Percentiles rank a stretch among this genome's conserved stretches.
These are phyloP conservation scores for Aspergillus sergii DNA, from an alignment of 2,329 filamentous ascomycete genomes.

Conservation along the genomic window DNA sequence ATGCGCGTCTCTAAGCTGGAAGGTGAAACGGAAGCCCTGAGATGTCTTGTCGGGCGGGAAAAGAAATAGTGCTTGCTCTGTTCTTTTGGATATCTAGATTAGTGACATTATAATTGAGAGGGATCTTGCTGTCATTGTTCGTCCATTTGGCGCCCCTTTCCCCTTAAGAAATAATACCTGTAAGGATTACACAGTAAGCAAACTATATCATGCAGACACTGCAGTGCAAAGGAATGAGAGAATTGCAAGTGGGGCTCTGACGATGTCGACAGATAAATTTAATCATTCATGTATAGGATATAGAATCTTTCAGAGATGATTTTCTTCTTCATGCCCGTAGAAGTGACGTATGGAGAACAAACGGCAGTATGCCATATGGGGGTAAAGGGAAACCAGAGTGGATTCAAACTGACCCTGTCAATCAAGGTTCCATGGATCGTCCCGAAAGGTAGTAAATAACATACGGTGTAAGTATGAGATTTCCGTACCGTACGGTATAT, in stretches of 20 bases:
- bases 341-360: neutral
- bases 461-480: neutral
- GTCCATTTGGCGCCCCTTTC: neutral
- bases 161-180: neutral
- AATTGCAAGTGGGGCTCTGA: neutral
- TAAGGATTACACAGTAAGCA: neutral
- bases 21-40: slow-evolving; percentile 15
- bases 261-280: slow-evolving; percentile 8
- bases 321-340: slow-evolving; percentile 7
- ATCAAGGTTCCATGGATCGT: neutral
- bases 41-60: slow-evolving; percentile 1
- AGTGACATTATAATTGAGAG: slow-evolving; percentile 2
- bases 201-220: neutral
- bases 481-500: neutral
- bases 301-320: neutral
- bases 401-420: neutral
- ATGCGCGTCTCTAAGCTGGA: slow-evolving; percentile 17
- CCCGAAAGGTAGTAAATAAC: neutral
- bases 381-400: neutral
- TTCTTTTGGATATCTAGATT: neutral
- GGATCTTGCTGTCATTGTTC: neutral
- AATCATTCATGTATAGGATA: neutral
- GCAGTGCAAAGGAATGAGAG: neutral
- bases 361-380: neutral
- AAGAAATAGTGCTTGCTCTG: slow-evolving; percentile 9